These are phyloP conservation scores for Lecanicillium sp. DNA, from an alignment of 2,329 filamentous ascomycete genomes.

Conservation along the genomic window DNA sequence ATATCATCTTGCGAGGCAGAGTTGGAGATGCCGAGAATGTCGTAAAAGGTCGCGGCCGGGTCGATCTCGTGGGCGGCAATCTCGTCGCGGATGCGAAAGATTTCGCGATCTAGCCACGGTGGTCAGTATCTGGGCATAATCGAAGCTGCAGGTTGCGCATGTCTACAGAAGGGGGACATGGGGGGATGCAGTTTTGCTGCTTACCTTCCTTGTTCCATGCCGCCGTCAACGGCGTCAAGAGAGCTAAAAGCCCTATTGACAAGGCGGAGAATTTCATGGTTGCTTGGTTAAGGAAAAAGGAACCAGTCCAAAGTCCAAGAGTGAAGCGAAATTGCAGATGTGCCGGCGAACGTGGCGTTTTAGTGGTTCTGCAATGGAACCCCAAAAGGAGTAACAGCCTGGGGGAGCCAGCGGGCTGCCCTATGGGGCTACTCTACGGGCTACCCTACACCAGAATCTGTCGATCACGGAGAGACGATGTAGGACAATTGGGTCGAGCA, in stretches of 20 bases:
- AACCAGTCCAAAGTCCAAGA: no score
- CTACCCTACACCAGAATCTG: no score
- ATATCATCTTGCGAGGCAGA: conserved; percentile 78
- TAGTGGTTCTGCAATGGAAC: no score
- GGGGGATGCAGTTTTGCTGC: conserved; percentile 13
- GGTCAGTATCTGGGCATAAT: background rate
- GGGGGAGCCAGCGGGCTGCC: no score
- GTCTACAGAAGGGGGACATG: background rate
- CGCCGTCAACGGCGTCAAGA: conserved; percentile 56
- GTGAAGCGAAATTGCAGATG: no score
- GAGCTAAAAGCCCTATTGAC: conserved; percentile 59
- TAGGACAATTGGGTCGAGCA: no score
- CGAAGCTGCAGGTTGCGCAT: background rate
- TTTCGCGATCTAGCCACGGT: conserved; percentile 70
- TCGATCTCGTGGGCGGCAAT: conserved; percentile 70
- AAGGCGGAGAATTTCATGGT: conserved; percentile 66
- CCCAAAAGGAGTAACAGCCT: no score
- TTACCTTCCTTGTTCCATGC: conserved; percentile 84
- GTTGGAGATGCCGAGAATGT: conserved; percentile 72
- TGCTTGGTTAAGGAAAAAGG: conserved; percentile 21
- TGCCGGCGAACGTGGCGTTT: no score
- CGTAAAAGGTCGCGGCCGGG: conserved; percentile 79
- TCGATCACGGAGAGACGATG: no score
- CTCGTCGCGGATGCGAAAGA: conserved; percentile 91
- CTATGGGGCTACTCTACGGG: no score